Evolutionary conservation across 2,329 filamentous ascomycete species (phyloP), one percentile per base, ranked within the genome.

Genomic region (Diplodia intermedia): DNA sequence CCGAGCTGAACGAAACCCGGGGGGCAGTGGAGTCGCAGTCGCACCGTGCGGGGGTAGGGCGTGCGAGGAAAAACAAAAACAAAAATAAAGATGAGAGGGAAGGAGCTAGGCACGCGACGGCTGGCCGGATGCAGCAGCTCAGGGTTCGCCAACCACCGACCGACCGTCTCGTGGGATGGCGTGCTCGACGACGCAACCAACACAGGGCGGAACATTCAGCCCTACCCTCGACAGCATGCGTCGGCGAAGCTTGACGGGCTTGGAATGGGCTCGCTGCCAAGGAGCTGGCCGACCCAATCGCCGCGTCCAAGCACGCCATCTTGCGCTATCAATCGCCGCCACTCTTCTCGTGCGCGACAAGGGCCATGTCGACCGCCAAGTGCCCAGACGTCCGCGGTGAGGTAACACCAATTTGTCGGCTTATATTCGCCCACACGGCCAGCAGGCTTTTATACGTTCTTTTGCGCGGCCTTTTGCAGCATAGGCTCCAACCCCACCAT

Each of bases 321-420:
- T 33, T 52, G 43, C 60, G 60, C 47, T 63, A 63, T 63, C 47
- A 52, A 63, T 63, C 60, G 47, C 60, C 60, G 60, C 60, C 43
- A 26, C 23, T 33, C 29, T 29, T 33, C 31, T 43, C 20, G 23
- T 52, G 57, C 43, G 57, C 57, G 43, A 52, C 57, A n/a, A 18
- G 43, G 60, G 50, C 43, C 26, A 47, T 26, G 50, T 63, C 40
- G 8, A 9, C 11, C 36, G 60, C 60, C 60, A 63, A 63, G 60
- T 63, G 60, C 60, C 60, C 60, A 63, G 60, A 20, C 52, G 14
- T 15, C n/a, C 43, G 29, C 60, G 2, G 29, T 63, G 60, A 63
- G 60, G 43, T 52, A 50, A 63, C 43, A 63, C 1, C 29, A 12
- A 38, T 63, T 52, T 63, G 60, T 63, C 60, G 18, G 11, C n/a